Conservation (phyloP, 495 filamentous ascomycete species). For the Penicillium taxi region DNA sequence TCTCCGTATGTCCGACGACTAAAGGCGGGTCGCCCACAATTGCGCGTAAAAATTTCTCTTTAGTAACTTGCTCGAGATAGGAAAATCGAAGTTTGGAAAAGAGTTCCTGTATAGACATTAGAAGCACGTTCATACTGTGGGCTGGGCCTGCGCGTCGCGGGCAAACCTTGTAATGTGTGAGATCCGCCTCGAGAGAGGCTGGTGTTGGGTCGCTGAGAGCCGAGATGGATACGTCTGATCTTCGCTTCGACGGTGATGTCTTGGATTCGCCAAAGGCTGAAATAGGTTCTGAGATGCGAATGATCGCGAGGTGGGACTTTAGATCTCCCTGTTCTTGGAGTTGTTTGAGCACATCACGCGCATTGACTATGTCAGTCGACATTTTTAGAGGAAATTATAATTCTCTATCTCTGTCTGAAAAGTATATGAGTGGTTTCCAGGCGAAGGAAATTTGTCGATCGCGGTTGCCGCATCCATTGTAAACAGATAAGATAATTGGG, state of each 20-base stretch:
- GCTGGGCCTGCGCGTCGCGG: background rate
- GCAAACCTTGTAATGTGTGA: slow-evolving; percentile 72
- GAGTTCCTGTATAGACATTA: slow-evolving; percentile 52
- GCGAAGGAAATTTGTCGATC: too few species aligned
- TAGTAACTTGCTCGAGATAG: slow-evolving; percentile 73
- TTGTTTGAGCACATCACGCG: slow-evolving; percentile 30
- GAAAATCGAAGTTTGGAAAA: slow-evolving; percentile 96
- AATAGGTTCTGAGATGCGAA: slow-evolving; percentile 69
- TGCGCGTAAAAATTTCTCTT: slow-evolving; percentile 88
- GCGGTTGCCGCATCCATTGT: background rate
- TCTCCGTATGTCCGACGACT: slow-evolving; percentile 74
- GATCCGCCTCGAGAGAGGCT: slow-evolving; percentile 69
- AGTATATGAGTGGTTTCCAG: too few species aligned
- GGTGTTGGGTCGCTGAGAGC: slow-evolving; percentile 63
- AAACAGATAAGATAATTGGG: slow-evolving; percentile 10
- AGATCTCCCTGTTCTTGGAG: slow-evolving; percentile 43
- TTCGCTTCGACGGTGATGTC: slow-evolving; percentile 40
- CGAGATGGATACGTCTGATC: slow-evolving; percentile 58
- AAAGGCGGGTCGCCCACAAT: slow-evolving; percentile 87
- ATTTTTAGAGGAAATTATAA: slow-evolving; percentile 12
- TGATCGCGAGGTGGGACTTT: slow-evolving; percentile 52
- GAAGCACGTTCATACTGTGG: background rate
- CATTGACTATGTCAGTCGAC: slow-evolving; percentile 20
- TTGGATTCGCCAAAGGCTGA: slow-evolving; percentile 33
- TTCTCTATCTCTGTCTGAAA: too few species aligned